Conservation (phyloP, 2,329 filamentous ascomycete species). For the Cryphonectria naterciae region DNA sequence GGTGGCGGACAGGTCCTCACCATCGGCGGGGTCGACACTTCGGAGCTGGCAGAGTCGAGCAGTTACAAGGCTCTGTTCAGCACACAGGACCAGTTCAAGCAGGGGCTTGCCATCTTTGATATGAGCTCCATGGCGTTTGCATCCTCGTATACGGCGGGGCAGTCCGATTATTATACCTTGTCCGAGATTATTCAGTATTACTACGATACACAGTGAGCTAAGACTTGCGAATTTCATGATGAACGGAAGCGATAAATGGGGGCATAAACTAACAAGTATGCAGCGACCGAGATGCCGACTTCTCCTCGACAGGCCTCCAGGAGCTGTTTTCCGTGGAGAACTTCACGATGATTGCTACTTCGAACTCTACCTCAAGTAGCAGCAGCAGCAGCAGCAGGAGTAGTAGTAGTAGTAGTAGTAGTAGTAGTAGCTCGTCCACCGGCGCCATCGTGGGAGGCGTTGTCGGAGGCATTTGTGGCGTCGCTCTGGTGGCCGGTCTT, state of each 20-base stretch:
- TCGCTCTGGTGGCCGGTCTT: not conserved
- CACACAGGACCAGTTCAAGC: conserved; percentile 30
- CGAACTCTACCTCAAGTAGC: not conserved
- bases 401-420: not conserved
- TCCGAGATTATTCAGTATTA: not conserved
- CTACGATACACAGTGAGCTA: not conserved
- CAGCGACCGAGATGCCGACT: conserved; percentile 17
- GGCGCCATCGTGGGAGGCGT: not conserved
- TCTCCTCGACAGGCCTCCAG: conserved; percentile 5
- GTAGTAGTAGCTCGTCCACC: not conserved
- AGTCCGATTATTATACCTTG: conserved; percentile 10
- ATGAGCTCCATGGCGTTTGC: conserved; percentile 29
- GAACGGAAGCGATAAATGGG: not conserved
- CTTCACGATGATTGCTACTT: conserved; percentile 17
- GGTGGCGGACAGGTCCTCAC: conserved; percentile 45
- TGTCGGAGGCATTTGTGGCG: not conserved
- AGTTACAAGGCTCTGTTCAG: conserved; percentile 29
- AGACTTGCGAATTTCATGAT: not conserved
- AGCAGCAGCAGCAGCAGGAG: not conserved
- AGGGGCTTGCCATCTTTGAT: conserved; percentile 34
- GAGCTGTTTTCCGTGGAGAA: conserved; percentile 15
- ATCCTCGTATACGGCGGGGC: conserved; percentile 21
- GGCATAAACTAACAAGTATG: not conserved
- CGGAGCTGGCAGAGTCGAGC: conserved; percentile 8
- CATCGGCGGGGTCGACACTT: conserved; percentile 39